Evolutionary conservation across 2,329 filamentous ascomycete species (phyloP).

Genomic region (Pestalotiopsis sp.): DNA sequence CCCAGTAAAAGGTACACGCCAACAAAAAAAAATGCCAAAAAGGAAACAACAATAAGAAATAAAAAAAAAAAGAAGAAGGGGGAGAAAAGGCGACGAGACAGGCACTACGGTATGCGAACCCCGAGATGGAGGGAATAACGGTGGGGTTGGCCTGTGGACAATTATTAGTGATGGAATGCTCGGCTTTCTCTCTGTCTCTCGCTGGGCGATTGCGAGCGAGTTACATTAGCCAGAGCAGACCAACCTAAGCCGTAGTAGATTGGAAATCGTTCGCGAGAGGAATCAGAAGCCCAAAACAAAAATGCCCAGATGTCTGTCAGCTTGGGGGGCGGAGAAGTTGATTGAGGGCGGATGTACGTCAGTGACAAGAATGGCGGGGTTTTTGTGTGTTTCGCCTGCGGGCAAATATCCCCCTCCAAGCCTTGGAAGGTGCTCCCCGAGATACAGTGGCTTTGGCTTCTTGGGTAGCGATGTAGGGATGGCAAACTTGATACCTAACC

Average conservation of each 20-base stretch:
- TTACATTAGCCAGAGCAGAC: background rate
- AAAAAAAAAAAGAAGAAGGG: background rate
- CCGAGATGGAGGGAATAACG: background rate
- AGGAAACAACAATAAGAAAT: background rate
- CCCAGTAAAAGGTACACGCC: background rate
- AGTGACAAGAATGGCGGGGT: slow-evolving; percentile 13
- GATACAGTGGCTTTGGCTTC: background rate
- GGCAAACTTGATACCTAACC: too few species aligned
- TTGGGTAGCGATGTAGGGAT: background rate
- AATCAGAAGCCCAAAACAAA: background rate
- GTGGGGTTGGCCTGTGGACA: background rate
- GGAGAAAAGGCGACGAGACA: background rate
- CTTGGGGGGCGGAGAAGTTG: background rate
- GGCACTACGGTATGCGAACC: background rate
- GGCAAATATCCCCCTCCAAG: background rate
- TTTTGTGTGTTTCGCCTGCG: slow-evolving; percentile 11
- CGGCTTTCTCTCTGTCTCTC: background rate
- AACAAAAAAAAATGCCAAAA: background rate
- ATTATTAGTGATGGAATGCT: background rate
- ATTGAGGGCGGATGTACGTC: slow-evolving; percentile 2
- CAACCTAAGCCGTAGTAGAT: background rate
- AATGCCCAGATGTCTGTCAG: background rate
- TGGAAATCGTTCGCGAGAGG: background rate
- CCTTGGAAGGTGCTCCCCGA: background rate
- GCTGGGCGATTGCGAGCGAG: background rate